These are phyloP conservation scores for Morella rubra DNA, from an alignment of 306 rosid species.

Conservation along the genomic window DNA sequence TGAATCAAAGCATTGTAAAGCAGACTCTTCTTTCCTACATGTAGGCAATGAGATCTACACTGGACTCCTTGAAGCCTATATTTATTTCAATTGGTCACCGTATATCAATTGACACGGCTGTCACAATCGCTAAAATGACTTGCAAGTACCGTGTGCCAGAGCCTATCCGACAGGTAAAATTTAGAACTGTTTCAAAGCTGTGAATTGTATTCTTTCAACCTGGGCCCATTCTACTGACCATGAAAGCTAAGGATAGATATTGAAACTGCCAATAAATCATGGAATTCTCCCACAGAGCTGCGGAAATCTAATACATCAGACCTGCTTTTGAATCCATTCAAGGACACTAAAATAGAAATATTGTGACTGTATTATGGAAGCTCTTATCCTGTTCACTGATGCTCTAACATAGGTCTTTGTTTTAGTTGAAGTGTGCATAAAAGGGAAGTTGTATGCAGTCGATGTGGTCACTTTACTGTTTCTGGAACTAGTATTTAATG, in stretches of 20 bases:
- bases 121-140: conserved; percentile 56
- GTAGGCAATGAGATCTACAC: conserved; percentile 75
- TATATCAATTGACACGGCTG: conserved; percentile 75
- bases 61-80: conserved; percentile 66
- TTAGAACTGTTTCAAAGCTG: conserved; percentile 7
- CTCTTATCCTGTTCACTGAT: not conserved
- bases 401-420: not conserved
- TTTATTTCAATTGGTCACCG: conserved; percentile 81
- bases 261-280: no score
- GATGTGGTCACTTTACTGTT: conserved; percentile 13
- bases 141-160: conserved; percentile 90
- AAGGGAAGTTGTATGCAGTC: not conserved
- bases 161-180: conserved; percentile 80
- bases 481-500: not conserved
- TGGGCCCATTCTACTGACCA: not conserved
- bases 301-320: not conserved
- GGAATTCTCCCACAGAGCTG: no score
- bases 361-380: not conserved
- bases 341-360: not conserved
- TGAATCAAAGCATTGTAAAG: conserved; percentile 6
- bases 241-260: no score
- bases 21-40: conserved; percentile 1
- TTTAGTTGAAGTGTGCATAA: not conserved
- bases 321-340: not conserved
- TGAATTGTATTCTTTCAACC: not conserved